Evolutionary conservation across 164 flowering plant species (phyloP).

Genomic region (Piper betle): DNA sequence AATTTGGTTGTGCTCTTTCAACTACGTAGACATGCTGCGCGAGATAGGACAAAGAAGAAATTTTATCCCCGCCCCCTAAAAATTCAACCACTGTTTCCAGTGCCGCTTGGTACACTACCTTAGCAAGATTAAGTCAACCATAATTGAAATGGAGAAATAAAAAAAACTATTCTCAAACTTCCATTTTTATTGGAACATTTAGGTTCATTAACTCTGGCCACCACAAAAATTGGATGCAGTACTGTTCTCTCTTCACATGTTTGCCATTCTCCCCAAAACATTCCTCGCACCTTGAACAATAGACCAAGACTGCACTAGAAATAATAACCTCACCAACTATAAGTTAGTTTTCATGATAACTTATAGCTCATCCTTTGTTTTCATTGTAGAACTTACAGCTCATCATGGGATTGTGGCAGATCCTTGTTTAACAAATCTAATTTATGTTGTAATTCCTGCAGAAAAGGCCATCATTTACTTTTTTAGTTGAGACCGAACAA

Average conservation of each 20-base stretch:
- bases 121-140: no score
- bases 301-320: not conserved
- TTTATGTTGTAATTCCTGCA: slow-evolving; percentile 66
- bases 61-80: no score
- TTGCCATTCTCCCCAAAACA: not conserved
- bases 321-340: not conserved
- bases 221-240: no score
- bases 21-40: no score
- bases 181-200: no score
- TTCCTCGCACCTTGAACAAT: not conserved
- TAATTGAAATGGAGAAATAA: no score
- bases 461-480: slow-evolving; percentile 8
- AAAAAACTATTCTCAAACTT: no score
- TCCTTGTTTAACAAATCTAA: slow-evolving; percentile 50
- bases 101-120: no score
- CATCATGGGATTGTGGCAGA: slow-evolving; percentile 61
- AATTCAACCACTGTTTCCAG: no score
- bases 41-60: no score
- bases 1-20: no score
- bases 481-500: not conserved
- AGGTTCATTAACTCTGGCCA: no score
- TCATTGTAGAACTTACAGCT: slow-evolving; percentile 29
- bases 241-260: not conserved
- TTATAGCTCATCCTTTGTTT: not conserved
- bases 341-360: not conserved